Conservation (phyloP, 2,329 filamentous ascomycete genomes). For the Aspergillus novofumigatus region DNA sequence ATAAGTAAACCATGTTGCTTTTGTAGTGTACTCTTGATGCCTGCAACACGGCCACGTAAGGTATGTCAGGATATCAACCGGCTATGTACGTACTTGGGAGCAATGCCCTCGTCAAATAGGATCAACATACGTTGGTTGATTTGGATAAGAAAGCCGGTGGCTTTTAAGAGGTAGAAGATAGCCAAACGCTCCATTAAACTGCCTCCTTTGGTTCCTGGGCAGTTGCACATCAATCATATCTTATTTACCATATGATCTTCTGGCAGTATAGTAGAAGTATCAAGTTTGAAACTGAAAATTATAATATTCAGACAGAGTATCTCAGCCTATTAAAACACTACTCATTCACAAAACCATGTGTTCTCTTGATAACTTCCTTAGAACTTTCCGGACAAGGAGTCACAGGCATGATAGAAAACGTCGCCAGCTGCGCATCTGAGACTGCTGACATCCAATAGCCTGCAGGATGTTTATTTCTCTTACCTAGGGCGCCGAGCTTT, state of each 20-base stretch:
- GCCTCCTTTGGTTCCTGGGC: too few relatives aligned
- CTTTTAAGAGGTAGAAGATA: background rate
- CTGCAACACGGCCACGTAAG: too few relatives aligned
- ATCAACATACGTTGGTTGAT: background rate
- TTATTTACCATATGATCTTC: background rate
- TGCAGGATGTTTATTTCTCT: background rate
- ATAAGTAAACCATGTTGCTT: background rate
- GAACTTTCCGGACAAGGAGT: background rate
- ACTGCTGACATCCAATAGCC: background rate
- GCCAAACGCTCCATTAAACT: background rate
- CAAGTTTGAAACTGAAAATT: background rate
- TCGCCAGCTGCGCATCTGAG: background rate
- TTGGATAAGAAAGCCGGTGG: too few relatives aligned
- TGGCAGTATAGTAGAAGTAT: background rate
- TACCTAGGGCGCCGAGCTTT: background rate
- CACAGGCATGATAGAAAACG: background rate
- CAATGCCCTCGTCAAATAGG: too few relatives aligned
- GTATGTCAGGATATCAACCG: too few relatives aligned
- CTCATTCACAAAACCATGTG: background rate
- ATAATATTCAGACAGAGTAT: background rate
- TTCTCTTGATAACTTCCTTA: background rate
- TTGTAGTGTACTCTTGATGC: background rate
- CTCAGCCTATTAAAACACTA: too few relatives aligned
- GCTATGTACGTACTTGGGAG: background rate
- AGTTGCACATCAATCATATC: too few relatives aligned